Evolutionary conservation across 1,284 basidiomycete genomes (phyloP).

Genomic region (Ganoderma lucidum): DNA sequence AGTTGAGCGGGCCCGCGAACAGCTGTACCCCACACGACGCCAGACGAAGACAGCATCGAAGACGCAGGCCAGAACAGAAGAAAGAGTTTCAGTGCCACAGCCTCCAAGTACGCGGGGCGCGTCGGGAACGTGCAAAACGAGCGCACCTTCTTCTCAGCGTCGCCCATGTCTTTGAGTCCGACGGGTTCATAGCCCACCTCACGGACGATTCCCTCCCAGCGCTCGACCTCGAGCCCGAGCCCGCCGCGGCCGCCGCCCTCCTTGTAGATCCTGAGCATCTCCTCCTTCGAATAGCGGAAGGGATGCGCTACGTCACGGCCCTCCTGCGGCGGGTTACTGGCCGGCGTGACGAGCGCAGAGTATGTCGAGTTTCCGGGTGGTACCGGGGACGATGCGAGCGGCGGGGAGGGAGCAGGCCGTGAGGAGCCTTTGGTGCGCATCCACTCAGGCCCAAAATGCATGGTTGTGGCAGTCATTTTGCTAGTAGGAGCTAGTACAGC

Average conservation of each 20-base stretch:
- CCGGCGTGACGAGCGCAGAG: slow-evolving; percentile 78
- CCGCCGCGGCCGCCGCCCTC: slow-evolving; percentile 78
- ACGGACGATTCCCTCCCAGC: slow-evolving; percentile 86
- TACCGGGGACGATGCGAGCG: slow-evolving; percentile 51
- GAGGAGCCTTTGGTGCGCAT: slow-evolving; percentile 77
- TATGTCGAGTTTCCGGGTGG: slow-evolving; percentile 73
- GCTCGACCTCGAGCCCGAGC: slow-evolving; percentile 85
- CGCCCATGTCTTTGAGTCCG: slow-evolving; percentile 78
- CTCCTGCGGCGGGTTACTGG: slow-evolving; percentile 56
- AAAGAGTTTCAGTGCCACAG: slow-evolving; percentile 23
- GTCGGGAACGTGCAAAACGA: slow-evolving; percentile 24
- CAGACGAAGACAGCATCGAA: background rate
- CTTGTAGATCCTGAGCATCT: slow-evolving; percentile 85
- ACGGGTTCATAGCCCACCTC: slow-evolving; percentile 79
- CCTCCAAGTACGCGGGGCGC: slow-evolving; percentile 8
- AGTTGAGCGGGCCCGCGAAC: slow-evolving; percentile 78
- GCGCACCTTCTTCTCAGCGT: slow-evolving; percentile 88
- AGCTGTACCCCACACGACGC: slow-evolving; percentile 53
- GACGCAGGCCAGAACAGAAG: slow-evolving; percentile 1
- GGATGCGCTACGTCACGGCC: slow-evolving; percentile 73
- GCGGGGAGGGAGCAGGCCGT: slow-evolving; percentile 66
- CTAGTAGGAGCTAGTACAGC: slow-evolving; percentile 19
- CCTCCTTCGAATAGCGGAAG: slow-evolving; percentile 88
- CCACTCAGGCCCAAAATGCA: slow-evolving; percentile 91
- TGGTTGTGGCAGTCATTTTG: slow-evolving; percentile 75